Base-by-base conservation (phyloP, 495 filamentous ascomycete genomes). In the Corynascus novoguineensis region DNA sequence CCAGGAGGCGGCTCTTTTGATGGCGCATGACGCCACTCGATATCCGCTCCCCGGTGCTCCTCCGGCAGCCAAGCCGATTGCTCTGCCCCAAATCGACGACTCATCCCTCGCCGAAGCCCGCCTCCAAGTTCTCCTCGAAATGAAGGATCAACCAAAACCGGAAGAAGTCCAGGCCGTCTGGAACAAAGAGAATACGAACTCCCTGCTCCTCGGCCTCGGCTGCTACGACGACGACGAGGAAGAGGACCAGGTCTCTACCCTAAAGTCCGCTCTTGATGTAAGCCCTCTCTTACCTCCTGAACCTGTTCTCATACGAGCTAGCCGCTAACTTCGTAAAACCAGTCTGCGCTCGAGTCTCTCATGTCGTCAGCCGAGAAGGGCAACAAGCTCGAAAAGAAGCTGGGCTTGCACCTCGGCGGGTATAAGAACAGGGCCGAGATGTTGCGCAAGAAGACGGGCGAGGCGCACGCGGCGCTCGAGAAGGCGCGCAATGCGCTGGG, bases 341-440 rank as follows among this genome's bases (percentile, higher is more conserved):
- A 93, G 80, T 80, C 81, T 21, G 78, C 90, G 8, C 84, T 95
- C 67, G 80, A 86, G 31, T 75, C 79, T 9, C 82, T 95, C 46
- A 77, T 85, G 53, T 78, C 77, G 5, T 84, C 83, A 0, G 92
- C 92, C 5, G 84, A 90, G 57, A 80, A 83, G 50, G 88, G 86
- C 46, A 90, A 89, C 63, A 93, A 90, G 68, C 74, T 91, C 11
- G 92, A 98, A 70, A 96, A 96, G 77, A 97, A 96, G 74, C 82
- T 98, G n/a, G 79, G 80, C 7, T 72, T 95, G 45, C 84, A 92
- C 60, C 83, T 92, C 0, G 92, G 92, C 27, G 93, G 93, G 49
- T 98, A 98, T 71, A 86, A 90, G 68, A 83, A 89, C 60, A 89
- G 93, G 28, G 84, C 89, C 19, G 90, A 90, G 65, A 84, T 79